Evolutionary conservation across 495 filamentous ascomycete genomes (phyloP).

Genomic region (Penicillium cinerascens): DNA sequence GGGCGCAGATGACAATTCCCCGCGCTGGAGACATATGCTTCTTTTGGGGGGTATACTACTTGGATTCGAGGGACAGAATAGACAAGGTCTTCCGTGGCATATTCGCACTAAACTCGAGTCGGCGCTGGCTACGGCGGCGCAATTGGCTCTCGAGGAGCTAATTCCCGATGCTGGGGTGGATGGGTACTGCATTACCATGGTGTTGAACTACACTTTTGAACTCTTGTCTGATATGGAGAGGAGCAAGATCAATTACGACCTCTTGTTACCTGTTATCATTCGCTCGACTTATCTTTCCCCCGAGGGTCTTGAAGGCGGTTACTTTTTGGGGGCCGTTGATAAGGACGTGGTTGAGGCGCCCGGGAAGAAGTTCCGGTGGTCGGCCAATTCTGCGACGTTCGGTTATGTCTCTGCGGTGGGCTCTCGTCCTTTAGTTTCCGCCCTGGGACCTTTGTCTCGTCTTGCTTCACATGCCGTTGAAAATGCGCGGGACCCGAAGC

Average conservation of each 20-base stretch:
- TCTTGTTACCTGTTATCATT: conserved; percentile 67
- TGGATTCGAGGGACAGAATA: conserved; percentile 70
- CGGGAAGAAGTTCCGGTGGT: conserved; percentile 70
- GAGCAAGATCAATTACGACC: conserved; percentile 68
- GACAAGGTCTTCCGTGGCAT: conserved; percentile 55
- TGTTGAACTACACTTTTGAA: conserved; percentile 76
- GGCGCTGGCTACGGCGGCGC: conserved; percentile 73
- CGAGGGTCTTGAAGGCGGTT: conserved; percentile 78
- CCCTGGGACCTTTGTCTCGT: conserved; percentile 74
- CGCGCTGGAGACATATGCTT: conserved; percentile 83
- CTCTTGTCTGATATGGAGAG: conserved; percentile 58
- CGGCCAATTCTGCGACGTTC: conserved; percentile 56
- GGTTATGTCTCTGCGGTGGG: conserved; percentile 53
- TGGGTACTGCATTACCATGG: conserved; percentile 60
- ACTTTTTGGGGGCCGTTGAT: conserved; percentile 76
- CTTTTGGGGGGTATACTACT: conserved; percentile 77
- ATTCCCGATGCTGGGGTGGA: conserved; percentile 52
- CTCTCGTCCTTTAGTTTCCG: conserved; percentile 66
- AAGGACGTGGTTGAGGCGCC: conserved; percentile 62
- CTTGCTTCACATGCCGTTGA: conserved; percentile 72
- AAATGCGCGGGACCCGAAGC: conserved; percentile 54
- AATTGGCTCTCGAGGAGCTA: conserved; percentile 64
- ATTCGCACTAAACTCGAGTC: conserved; percentile 71
- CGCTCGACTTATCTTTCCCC: conserved; percentile 61
- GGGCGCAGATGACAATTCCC: conserved; percentile 79